These are phyloP conservation scores for Sungouiella thailandica DNA, from an alignment of 805 yeast species.

Conservation along the genomic window DNA sequence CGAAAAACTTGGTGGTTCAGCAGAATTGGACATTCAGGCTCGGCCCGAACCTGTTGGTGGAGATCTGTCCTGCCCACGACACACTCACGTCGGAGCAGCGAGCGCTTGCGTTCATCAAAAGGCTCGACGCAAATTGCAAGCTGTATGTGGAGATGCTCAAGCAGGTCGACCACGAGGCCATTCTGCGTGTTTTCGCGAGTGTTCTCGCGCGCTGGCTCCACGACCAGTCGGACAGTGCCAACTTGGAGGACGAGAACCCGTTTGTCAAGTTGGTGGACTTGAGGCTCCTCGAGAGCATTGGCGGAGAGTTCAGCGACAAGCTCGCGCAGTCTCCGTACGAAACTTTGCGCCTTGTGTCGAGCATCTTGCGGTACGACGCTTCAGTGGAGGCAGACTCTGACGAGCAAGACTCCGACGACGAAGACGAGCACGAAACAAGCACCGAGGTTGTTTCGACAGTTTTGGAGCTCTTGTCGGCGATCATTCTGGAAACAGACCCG, in stretches of 20 bases:
- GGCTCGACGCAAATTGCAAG: slow-evolving; percentile 23
- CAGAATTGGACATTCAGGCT: slow-evolving; percentile 37
- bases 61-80: slow-evolving; percentile 16
- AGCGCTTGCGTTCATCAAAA: slow-evolving; percentile 22
- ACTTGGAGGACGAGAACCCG: slow-evolving; percentile 40
- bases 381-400: slow-evolving; percentile 10
- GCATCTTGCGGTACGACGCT: neutral
- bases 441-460: slow-evolving; percentile 23
- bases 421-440: slow-evolving; percentile 15
- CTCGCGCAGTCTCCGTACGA: slow-evolving; percentile 54
- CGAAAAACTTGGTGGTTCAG: slow-evolving; percentile 28
- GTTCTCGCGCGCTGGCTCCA: slow-evolving; percentile 61
- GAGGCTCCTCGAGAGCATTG: slow-evolving; percentile 58
- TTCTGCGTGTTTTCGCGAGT: slow-evolving; percentile 43
- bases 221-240: slow-evolving; percentile 7
- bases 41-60: slow-evolving; percentile 37
- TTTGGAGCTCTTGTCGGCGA: slow-evolving; percentile 33
- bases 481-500: slow-evolving; percentile 25
- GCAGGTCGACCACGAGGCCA: slow-evolving; percentile 43
- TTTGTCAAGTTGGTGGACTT: slow-evolving; percentile 53
- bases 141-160: slow-evolving; percentile 40
- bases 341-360: slow-evolving; percentile 39
- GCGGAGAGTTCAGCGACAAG: slow-evolving; percentile 52
- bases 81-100: slow-evolving; percentile 16
- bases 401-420: slow-evolving; percentile 16